A percentile compares a stretch with the other conserved stretches of the same genome.
These are phyloP conservation scores for Golovinomyces cichoracearum DNA, from an alignment of 2,329 filamentous ascomycete species.

Conservation along the genomic window DNA sequence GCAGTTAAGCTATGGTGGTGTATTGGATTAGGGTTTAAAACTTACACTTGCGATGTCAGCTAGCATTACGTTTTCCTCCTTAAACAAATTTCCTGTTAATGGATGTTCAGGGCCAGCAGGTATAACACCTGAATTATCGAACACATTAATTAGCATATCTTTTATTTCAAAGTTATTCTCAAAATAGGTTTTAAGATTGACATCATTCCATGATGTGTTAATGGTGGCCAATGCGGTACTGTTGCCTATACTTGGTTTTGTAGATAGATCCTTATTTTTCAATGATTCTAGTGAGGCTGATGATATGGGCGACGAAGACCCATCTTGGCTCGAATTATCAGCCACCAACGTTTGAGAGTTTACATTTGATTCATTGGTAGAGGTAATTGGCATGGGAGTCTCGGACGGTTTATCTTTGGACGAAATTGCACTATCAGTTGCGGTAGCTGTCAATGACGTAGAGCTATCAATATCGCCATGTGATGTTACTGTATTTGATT, in stretches of 20 bases:
- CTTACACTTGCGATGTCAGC: slow-evolving; percentile 59
- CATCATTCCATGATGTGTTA: slow-evolving; percentile 56
- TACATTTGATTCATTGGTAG: slow-evolving; percentile 22
- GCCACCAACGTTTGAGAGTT: slow-evolving; percentile 39
- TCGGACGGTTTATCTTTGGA: slow-evolving; percentile 29
- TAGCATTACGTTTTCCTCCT: slow-evolving; percentile 62
- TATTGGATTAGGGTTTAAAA: slow-evolving; percentile 6
- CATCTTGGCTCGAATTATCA: slow-evolving; percentile 46
- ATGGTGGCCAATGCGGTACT: slow-evolving; percentile 25
- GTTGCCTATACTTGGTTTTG: slow-evolving; percentile 19
- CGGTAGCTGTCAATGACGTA: slow-evolving; percentile 17
- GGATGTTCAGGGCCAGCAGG: slow-evolving; percentile 68
- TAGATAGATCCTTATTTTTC: slow-evolving; percentile 20
- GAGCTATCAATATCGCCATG: slow-evolving; percentile 46
- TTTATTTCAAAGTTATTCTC: slow-evolving; percentile 73
- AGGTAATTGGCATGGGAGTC: slow-evolving; percentile 42
- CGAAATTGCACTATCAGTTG: slow-evolving; percentile 14
- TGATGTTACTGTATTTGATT: slow-evolving; percentile 31
- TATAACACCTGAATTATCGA: slow-evolving; percentile 65
- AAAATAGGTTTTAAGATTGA: slow-evolving; percentile 63
- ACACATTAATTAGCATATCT: slow-evolving; percentile 72
- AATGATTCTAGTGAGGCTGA: slow-evolving; percentile 38
- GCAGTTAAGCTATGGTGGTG: not conserved
- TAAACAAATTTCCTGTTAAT: slow-evolving; percentile 53
- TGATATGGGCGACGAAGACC: slow-evolving; percentile 32